Base-by-base conservation (phyloP, 495 filamentous ascomycete species). In the Penicillium taxi region DNA sequence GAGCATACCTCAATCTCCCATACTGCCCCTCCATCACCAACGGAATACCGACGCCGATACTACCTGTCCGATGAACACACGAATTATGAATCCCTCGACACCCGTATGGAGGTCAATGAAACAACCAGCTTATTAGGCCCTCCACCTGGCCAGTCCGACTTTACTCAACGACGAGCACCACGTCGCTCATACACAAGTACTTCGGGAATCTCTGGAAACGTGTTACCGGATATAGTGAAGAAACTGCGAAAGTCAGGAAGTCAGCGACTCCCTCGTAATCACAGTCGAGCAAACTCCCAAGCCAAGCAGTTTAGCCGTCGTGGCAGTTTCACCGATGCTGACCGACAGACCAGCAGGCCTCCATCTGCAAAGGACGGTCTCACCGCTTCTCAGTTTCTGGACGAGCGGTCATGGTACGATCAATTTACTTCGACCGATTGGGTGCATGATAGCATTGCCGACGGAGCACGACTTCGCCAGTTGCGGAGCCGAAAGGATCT, bases 351-450 rank as follows among this genome's bases (percentile, higher is more conserved):
- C 65, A 51, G 69, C 62, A 26, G 48, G 14, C 62, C 78, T 37
- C 44, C 69, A 14, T 77, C 80, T 25, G 75, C 72, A 7, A 82
- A 81, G 40, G 60, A 70, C 45, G 73, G 69, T 13, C 27, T 67
- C 36, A 70, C 61, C 11, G 57, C 59, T 13, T 67, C 64, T 4
- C 52, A 78, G 9, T 77, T 73, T 35, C 58, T 76, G 18, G 86
- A 98, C 51, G 88, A 98, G 33, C 77, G 91, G 12, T 84, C 91
- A 9, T 98, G 91, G 91, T 98, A 98, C 61, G 90, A 98, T 65
- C 91, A 98, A 60, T 96, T 96, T 60, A 96, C 90, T 5, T 94
- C 85, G 7, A 96, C 90, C 48, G 91, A 98, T 59, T 96, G 90
- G 91, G 91, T 98, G 6, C 88, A 94, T 53, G 91, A 98, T 50